Conservation (phyloP, 2,329 filamentous ascomycete species). For the Exophiala dermatitidis region DNA sequence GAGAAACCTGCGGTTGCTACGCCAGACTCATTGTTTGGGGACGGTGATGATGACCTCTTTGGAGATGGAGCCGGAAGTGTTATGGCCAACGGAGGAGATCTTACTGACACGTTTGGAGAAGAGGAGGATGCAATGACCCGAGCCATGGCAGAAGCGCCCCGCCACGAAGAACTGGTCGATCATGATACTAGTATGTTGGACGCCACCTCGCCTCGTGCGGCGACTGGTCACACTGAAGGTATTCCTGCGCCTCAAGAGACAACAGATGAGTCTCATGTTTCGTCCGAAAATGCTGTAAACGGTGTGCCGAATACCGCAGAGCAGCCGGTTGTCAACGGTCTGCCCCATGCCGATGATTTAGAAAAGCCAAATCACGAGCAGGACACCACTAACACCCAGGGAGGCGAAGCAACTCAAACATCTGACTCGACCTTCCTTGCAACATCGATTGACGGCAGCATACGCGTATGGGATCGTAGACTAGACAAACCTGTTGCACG, state of each 20-base stretch:
- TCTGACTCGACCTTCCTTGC: constrained; percentile 79
- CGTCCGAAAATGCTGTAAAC: constrained; percentile 17
- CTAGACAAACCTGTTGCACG: constrained; percentile 68
- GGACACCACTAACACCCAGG: constrained; percentile 43
- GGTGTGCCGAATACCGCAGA: constrained; percentile 20
- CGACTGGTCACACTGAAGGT: background rate
- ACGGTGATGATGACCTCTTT: constrained; percentile 72
- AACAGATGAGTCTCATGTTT: constrained; percentile 5
- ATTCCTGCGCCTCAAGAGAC: constrained; percentile 2
- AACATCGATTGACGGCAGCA: constrained; percentile 50
- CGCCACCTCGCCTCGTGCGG: background rate
- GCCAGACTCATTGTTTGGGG: constrained; percentile 75
- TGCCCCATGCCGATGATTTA: constrained; percentile 39
- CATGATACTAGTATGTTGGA: constrained; percentile 13
- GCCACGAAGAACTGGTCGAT: constrained; percentile 41
- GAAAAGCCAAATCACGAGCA: constrained; percentile 32
- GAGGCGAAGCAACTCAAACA: constrained; percentile 37
- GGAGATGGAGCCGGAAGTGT: constrained; percentile 64
- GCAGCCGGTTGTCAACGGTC: constrained; percentile 35
- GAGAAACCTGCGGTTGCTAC: constrained; percentile 59
- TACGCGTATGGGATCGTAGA: constrained; percentile 50
- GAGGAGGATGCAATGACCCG: constrained; percentile 77
- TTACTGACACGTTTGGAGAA: constrained; percentile 61
- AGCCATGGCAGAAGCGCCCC: constrained; percentile 59
- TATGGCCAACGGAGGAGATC: constrained; percentile 42